Percentiles rank a stretch among this genome's conserved stretches.
These are phyloP conservation scores for Aspergillus sp. DNA, from an alignment of 2,329 filamentous ascomycete species.

Conservation along the genomic window DNA sequence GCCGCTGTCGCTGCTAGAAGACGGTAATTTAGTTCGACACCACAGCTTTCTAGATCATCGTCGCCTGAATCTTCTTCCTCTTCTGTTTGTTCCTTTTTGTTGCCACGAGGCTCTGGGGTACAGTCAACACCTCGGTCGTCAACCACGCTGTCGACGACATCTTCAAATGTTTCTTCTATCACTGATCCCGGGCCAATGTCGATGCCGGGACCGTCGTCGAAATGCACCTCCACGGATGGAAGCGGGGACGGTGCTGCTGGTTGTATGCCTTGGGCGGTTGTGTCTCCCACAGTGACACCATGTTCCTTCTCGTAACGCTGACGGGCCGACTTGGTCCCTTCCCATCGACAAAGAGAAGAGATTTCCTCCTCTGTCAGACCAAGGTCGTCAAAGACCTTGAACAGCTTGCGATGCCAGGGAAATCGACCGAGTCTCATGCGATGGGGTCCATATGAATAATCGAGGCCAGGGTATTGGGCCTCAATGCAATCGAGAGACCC, in stretches of 20 bases:
- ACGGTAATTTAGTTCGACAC: conserved; percentile 48
- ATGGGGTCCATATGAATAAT: conserved; percentile 59
- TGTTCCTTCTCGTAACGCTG: conserved; percentile 50
- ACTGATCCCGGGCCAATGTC: conserved; percentile 18
- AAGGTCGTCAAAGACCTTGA: conserved; percentile 57
- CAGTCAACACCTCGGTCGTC: conserved; percentile 20
- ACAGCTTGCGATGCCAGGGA: conserved; percentile 56
- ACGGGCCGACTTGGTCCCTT: conserved; percentile 45
- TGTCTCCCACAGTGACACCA: conserved; percentile 56
- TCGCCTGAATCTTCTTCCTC: conserved; percentile 41
- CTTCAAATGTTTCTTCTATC: conserved; percentile 16
- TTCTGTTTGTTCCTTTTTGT: background rate
- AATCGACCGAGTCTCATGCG: conserved; percentile 59
- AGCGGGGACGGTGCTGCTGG: conserved; percentile 42
- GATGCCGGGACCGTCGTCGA: conserved; percentile 19
- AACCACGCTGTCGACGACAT: conserved; percentile 17
- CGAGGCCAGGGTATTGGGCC: conserved; percentile 62
- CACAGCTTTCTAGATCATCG: conserved; percentile 47
- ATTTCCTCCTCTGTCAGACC: conserved; percentile 57
- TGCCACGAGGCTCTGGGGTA: conserved; percentile 10
- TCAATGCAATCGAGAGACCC: conserved; percentile 60
- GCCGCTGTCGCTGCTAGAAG: conserved; percentile 50
- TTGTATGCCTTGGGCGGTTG: conserved; percentile 55
- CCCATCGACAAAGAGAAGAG: conserved; percentile 57
- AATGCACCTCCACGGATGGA: conserved; percentile 28